Evolutionary conservation across 352 stramenopile species (phyloP), one percentile per base, ranked within the genome.

Genomic region (Phytophthora cactorum): DNA sequence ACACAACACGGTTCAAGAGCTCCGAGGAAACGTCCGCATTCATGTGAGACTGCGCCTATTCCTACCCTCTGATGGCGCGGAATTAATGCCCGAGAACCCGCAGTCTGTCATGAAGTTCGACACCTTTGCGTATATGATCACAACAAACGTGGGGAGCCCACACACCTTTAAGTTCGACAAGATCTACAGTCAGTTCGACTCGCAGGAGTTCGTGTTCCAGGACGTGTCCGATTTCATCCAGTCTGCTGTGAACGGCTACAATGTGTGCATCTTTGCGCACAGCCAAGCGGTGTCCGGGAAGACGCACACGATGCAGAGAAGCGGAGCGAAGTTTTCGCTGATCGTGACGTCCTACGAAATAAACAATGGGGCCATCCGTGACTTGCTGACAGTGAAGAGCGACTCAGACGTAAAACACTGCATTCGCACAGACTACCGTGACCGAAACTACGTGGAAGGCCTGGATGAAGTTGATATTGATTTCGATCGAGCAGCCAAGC

Each of bases 271-370:
- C 34, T 98, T 99, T 77, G 97, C 97, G 0, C 99, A 99, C 78
- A 98, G 98, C 1, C 97, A 99, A 78, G 98, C 95, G 4, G 94
- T 96, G 1, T 97, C 89, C 22, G 98, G 98, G 10, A 99, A 99
- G 74, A 99, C 98, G 4, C 97, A 98, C 74, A 99, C 97, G 31
- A 99, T 99, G 97, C 97, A 99, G 87, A 97, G 98, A 25, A 98
- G 92, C 66, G 97, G 93, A 44, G 97, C 93, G 98, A 81, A 89
- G 29, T 99, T 99, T 77, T 91, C 84, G 31, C 84, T 99, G 8
- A 89, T 97, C 58, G 98, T 98, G 44, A 98, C 92, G n/a, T 99
- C 99, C 71, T 93, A 99, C 66, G 98, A 99, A 85, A 99, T 99
- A 52, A 99, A 99, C 88, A 99, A 99, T 80, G 98, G 99, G 70